Percentiles rank a stretch among this genome's conserved stretches.
These are phyloP conservation scores for Passalora sequoiae DNA, from an alignment of 2,329 filamentous ascomycete genomes.

Conservation along the genomic window DNA sequence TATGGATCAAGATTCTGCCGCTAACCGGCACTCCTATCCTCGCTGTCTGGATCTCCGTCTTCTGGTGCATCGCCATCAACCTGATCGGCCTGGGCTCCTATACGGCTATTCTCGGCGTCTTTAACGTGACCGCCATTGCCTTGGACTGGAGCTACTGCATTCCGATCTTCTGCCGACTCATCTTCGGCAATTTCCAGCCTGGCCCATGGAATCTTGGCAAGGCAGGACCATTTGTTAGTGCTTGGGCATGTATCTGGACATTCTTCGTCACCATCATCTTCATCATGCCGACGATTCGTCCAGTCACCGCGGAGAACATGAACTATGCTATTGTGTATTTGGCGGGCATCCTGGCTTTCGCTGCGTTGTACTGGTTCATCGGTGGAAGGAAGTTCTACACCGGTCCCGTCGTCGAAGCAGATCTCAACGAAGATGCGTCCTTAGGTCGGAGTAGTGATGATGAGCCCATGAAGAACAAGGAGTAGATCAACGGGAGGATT, in stretches of 20 bases:
- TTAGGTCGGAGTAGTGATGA: conserved; percentile 19
- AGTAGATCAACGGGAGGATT: too few species aligned
- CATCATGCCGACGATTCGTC: conserved; percentile 47
- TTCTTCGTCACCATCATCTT: conserved; percentile 52
- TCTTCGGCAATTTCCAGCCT: conserved; percentile 46
- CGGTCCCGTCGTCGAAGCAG: conserved; percentile 40
- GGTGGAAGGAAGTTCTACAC: conserved; percentile 46
- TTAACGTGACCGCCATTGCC: conserved; percentile 53
- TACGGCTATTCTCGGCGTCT: conserved; percentile 50
- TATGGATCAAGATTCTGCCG: conserved; percentile 49
- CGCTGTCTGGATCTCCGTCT: conserved; percentile 53
- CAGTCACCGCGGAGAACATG: conserved; percentile 48
- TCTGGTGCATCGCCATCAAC: conserved; percentile 54
- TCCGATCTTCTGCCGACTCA: conserved; percentile 51
- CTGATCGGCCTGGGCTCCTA: conserved; percentile 55
- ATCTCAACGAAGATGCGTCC: conserved; percentile 16
- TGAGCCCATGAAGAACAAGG: conserved; percentile 5
- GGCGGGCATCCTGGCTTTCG: conserved; percentile 42
- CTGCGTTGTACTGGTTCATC: conserved; percentile 45
- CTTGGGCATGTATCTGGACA: conserved; percentile 50
- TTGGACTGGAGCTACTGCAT: conserved; percentile 55
- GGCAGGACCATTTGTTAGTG: conserved; percentile 37
- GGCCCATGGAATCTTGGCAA: conserved; percentile 51
- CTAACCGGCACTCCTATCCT: conserved; percentile 49
- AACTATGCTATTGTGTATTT: conserved; percentile 53